phyloP scores from a whole-genome alignment of 306 rosid genomes.

The Inga oerstediana region DNA sequence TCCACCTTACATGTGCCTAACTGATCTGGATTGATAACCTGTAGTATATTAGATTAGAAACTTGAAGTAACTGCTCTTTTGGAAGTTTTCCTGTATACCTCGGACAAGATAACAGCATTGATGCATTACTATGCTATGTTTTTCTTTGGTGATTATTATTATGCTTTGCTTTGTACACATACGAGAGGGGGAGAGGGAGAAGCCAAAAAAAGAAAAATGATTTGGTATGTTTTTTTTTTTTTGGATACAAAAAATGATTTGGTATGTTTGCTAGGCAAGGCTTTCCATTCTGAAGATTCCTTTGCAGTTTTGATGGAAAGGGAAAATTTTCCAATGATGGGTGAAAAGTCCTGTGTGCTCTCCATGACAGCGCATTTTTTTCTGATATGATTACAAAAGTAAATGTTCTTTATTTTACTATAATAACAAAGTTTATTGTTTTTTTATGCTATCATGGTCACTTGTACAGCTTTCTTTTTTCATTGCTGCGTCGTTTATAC shows the following conservation, averaged over 20 bases:
- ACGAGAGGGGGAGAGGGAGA: not conserved
- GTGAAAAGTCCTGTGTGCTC: not conserved
- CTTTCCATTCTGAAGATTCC: not conserved
- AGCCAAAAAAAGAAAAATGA: not conserved
- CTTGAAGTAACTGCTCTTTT: slow-evolving; percentile 1
- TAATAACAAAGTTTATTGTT: not conserved
- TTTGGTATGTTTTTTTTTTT: not conserved
- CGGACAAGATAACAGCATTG: slow-evolving; percentile 7
- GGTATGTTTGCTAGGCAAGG: not conserved
- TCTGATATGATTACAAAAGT: not conserved
- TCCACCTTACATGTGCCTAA: slow-evolving; percentile 21
- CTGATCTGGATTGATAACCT: slow-evolving; percentile 5
- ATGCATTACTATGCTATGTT: not conserved
- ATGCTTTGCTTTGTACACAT: not conserved
- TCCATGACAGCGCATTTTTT: not conserved
- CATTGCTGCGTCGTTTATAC: not conserved
- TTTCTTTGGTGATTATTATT: not conserved
- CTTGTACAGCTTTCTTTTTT: not conserved
- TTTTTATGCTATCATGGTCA: not conserved
- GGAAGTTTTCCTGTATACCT: slow-evolving; percentile 23
- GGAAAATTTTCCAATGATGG: not conserved
- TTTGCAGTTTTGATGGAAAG: not conserved
- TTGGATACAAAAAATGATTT: not conserved
- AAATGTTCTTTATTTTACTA: not conserved
- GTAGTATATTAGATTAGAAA: slow-evolving; percentile 11